phyloP scores from a whole-genome alignment of 1,284 basidiomycete species.

The Marasmius tenuissimus region DNA sequence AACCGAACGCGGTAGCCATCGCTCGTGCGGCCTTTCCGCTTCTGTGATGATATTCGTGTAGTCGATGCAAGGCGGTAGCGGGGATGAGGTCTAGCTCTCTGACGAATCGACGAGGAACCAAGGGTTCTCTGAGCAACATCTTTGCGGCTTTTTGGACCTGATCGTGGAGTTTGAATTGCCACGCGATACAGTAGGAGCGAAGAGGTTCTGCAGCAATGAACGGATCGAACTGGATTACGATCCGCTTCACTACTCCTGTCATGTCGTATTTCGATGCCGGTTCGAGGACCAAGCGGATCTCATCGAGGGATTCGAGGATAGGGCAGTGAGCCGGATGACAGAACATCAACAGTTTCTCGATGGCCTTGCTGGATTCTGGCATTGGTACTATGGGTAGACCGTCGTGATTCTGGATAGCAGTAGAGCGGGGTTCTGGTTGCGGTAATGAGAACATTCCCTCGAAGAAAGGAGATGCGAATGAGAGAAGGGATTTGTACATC shows the following conservation, averaged over 20 bases:
- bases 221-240: neutral
- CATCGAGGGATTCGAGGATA: neutral
- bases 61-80: conserved; percentile 1
- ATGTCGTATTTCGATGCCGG: conserved; percentile 3
- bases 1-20: conserved; percentile 9
- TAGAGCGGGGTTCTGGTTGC: conserved; percentile 10
- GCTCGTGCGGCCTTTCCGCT: conserved; percentile 4
- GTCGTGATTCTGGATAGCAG: conserved; percentile 7
- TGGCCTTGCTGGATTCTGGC: conserved; percentile 21
- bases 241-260: neutral
- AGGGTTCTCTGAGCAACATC: neutral
- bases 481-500: conserved; percentile 32
- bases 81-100: conserved; percentile 2
- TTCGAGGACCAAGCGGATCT: neutral
- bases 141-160: conserved; percentile 1
- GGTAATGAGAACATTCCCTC: conserved; percentile 34
- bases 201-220: neutral
- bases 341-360: conserved; percentile 26
- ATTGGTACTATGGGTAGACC: conserved; percentile 21
- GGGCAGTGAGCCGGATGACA: conserved; percentile 22
- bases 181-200: neutral
- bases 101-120: neutral
- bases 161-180: neutral
- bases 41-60: conserved; percentile 6
- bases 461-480: conserved; percentile 35